Conservation (phyloP, 768 basidiomycete genomes). For the Saitozyma sp. region DNA sequence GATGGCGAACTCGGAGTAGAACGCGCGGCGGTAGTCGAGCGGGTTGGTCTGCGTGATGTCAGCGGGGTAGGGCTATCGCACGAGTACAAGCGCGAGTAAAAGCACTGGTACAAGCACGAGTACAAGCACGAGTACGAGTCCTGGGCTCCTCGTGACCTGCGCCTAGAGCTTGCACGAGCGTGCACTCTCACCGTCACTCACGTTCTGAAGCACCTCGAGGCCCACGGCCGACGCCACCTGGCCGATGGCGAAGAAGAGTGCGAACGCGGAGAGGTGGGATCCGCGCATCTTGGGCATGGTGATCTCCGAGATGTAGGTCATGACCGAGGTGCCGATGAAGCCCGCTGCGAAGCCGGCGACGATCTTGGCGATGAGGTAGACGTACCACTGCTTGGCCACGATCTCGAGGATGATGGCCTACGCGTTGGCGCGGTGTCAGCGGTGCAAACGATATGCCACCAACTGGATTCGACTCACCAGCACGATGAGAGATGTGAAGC, state of each 20-base stretch:
- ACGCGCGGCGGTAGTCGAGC: conserved; percentile 13
- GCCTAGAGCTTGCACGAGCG: no score
- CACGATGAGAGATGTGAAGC: conserved; percentile 18
- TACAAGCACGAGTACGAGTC: no score
- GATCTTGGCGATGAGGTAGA: conserved; percentile 19
- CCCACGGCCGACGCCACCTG: conserved; percentile 13
- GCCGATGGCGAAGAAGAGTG: conserved; percentile 18
- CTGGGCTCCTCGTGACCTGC: no score
- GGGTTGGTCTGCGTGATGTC: conserved; percentile 13
- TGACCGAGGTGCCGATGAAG: conserved; percentile 16
- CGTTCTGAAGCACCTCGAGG: conserved; percentile 16
- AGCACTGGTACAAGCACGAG: no score
- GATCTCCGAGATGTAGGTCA: conserved; percentile 20
- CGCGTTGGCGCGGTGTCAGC: background rate
- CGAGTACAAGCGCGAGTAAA: no score
- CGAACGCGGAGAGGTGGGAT: conserved; percentile 8
- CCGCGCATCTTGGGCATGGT: conserved; percentile 16
- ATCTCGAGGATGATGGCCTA: conserved; percentile 27
- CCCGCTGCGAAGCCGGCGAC: conserved; percentile 16
- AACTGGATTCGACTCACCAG: conserved; percentile 5
- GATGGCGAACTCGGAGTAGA: conserved; percentile 30
- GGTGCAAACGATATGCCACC: background rate
- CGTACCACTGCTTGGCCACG: conserved; percentile 18
- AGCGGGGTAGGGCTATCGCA: no score
- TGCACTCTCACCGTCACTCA: background rate